These are phyloP conservation scores for Phytophthora idaei DNA, from an alignment of 352 stramenopile genomes.

Conservation along the genomic window DNA sequence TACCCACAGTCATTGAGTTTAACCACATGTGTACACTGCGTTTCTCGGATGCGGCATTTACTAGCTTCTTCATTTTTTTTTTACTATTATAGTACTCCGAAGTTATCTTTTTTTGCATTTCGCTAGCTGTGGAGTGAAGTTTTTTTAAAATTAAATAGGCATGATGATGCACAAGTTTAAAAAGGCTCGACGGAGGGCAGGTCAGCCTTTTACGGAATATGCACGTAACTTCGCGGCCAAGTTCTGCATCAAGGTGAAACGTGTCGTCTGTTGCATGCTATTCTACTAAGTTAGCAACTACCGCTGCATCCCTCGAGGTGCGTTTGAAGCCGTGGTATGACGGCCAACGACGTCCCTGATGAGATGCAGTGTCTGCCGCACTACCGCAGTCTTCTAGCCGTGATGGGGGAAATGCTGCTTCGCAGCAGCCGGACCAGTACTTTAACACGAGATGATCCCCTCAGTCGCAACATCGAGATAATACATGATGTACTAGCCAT, in stretches of 20 bases:
- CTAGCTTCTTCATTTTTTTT: too few relatives aligned
- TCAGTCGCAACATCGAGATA: neutral
- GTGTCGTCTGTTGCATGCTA: too few relatives aligned
- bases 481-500: neutral
- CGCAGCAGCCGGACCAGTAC: neutral
- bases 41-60: too few relatives aligned
- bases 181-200: constrained; percentile 3
- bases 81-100: too few relatives aligned
- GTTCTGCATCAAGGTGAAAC: neutral
- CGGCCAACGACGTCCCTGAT: neutral
- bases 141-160: neutral
- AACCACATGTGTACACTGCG: too few relatives aligned
- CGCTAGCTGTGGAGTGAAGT: constrained; percentile 2
- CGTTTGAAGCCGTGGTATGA: constrained; percentile 4
- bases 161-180: constrained; percentile 2
- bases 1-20: too few relatives aligned
- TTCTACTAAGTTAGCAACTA: neutral
- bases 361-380: neutral
- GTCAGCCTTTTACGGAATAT: constrained; percentile 4
- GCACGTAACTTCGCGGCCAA: neutral
- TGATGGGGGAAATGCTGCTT: constrained; percentile 1
- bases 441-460: constrained; percentile 2
- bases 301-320: neutral
- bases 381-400: neutral
- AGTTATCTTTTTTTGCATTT: neutral